A percentile compares a stretch with the other conserved stretches of the same genome.
Evolutionary conservation across 208 protist genomes (phyloP).

Genomic region (Acanthamoeba lenticulata): DNA sequence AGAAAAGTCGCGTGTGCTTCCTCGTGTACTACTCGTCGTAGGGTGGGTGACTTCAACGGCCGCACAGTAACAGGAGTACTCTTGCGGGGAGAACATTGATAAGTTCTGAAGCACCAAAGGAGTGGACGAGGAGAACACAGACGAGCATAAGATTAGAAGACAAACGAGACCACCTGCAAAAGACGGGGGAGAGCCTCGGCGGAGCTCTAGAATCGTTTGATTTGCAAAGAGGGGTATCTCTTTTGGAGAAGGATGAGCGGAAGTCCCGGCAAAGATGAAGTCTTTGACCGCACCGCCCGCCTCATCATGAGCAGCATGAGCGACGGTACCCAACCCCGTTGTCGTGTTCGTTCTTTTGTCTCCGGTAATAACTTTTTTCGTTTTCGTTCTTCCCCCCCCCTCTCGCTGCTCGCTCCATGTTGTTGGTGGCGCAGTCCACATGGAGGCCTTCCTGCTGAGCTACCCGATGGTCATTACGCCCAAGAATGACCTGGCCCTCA

Average conservation of each 20-base stretch:
- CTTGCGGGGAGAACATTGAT: too few relatives aligned
- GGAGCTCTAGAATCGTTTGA: too few relatives aligned
- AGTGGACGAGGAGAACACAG: too few relatives aligned
- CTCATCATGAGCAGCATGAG: neutral
- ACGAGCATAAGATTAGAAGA: too few relatives aligned
- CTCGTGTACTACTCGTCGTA: too few relatives aligned
- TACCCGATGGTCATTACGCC: neutral
- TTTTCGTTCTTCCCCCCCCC: neutral
- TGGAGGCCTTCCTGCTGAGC: conserved; percentile 41
- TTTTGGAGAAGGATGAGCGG: neutral
- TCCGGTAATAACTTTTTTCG: neutral
- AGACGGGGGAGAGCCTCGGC: too few relatives aligned
- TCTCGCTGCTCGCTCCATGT: neutral
- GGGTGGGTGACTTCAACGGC: too few relatives aligned
- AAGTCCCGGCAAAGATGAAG: neutral
- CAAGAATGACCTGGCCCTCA: neutral
- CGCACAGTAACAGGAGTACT: too few relatives aligned
- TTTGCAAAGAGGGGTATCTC: neutral
- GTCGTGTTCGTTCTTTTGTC: neutral
- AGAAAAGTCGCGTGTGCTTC: too few relatives aligned
- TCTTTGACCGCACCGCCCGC: neutral
- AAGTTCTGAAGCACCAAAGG: too few relatives aligned
- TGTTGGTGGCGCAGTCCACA: neutral
- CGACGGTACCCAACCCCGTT: neutral
- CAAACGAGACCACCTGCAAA: too few relatives aligned